Evolutionary conservation across 2,329 filamentous ascomycete genomes (phyloP), one percentile per base, ranked within the genome.

Genomic region (Venturia pyrina): DNA sequence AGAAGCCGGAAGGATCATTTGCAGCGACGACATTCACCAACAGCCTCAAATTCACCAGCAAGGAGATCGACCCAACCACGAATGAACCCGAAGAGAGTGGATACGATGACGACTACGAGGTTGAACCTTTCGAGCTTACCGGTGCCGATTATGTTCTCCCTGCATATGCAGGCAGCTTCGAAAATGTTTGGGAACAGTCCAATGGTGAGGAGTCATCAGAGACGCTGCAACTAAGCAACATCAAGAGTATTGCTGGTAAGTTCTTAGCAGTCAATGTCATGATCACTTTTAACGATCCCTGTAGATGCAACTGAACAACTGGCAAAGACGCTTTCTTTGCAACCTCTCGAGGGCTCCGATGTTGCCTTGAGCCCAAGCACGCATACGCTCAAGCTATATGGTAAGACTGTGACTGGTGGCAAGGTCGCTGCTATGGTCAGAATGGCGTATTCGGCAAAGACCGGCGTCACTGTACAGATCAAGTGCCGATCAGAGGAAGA

Each of bases 21-120:
- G 87, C 92, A 5, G 82, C 89, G 28, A 87, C 89, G 64, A 89
- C 86, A 53, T 96, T 99, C 78, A 91, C 90, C 70, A 99, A 98
- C 78, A 81, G 91, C 48, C 88, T 99, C 74, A 97, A 95, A 78
- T 99, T 99, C 76, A 97, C 92, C 21, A 95, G 89, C 81, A 98
- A 97, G 80, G 95, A 99, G 78, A 95, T 99, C 70, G 95, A 99
- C 72, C 95, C 95, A 6, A 89, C 89, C 34, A 96, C 91, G n/a
- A 86, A 87, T 70, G 92, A 97, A 78, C 90, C 93, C 0, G 95
- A 99, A 76, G 92, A 96, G 19, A 84, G 80, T 60, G 95, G 95
- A 59, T 98, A 98, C 76, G 93, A 98, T 64, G 95, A 99, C 73
- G 95, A 99, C 79, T 99, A 99, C 75, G 91, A 97, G 79, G 89